A percentile compares a stretch with the other conserved stretches of the same genome.
phyloP scores from a whole-genome alignment of 2,329 filamentous ascomycete species.

The Pseudogymnoascus verrucosus region DNA sequence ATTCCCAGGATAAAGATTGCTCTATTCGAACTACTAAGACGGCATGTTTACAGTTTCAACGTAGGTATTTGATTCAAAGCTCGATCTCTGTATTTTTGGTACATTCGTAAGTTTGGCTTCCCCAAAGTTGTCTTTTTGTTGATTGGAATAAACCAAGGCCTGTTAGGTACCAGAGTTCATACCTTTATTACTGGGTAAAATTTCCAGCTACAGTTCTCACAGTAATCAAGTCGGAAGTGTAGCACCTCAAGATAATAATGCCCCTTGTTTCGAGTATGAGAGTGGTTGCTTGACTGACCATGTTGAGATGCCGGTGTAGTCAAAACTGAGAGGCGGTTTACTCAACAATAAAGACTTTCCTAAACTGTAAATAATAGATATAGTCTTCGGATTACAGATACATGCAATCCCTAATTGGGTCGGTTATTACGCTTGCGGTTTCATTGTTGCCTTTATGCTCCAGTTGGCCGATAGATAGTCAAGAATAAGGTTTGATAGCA shows the following conservation, averaged over 20 bases:
- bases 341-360: not conserved
- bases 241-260: not conserved
- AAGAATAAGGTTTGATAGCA: not conserved
- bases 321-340: not conserved
- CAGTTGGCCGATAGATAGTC: not conserved
- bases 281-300: not conserved
- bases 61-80: too few relatives aligned
- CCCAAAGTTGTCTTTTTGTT: too few relatives aligned
- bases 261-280: not conserved
- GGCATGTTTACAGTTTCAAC: too few relatives aligned
- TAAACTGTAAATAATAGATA: not conserved
- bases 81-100: too few relatives aligned
- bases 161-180: too few relatives aligned
- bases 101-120: too few relatives aligned
- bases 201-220: not conserved
- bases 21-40: too few relatives aligned
- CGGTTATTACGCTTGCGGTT: not conserved
- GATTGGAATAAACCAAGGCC: too few relatives aligned
- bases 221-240: not conserved
- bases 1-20: too few relatives aligned
- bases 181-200: not conserved
- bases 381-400: not conserved
- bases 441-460: not conserved
- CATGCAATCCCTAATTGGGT: not conserved
- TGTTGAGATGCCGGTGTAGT: not conserved